Evolutionary conservation across 306 rosid species (phyloP), one percentile per base, ranked within the genome.

Genomic region (Vicia villosa): DNA sequence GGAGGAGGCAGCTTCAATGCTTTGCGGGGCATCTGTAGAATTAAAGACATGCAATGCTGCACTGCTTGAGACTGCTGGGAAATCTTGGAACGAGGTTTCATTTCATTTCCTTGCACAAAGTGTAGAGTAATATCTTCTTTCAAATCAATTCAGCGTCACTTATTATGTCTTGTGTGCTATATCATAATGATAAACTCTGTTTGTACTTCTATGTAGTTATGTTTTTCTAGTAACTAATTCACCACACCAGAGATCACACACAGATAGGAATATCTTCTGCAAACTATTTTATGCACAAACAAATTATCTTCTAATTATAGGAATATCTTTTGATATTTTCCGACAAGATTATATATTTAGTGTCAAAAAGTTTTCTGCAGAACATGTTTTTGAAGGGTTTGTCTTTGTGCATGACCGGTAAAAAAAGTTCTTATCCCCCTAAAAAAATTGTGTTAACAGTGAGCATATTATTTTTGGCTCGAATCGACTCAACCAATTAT

Each of bases 1-100:
- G 97, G 98, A 94, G 75, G 97, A 94, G 83, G 98, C 98, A 8
- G 97, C 98, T 70, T 94, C 98, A 75, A 87, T 90, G 94, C 73
- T 94, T 69, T 77, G 90, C 19, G 97, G 98, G 40, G 86, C 90
- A 74, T 81, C 94, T 54, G 80, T 94, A 62, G 96, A 94, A 84
- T 76, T 94, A 26, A 90, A 88, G 80, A 83, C 97, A 40, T 90
- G 97, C 80, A 90, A 94, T 66, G 98, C 96, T 62, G 98, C 98
- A 64, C 82, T 94, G 77, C 96, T 93, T 5, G 97, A 90, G 74
- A 83, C 95, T 62, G 71, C 90, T 28, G 98, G 96, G 63, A 93
- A 82, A 77, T 86, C 97, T 42, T 94, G 98, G 98, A 86, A 86
- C 45, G 98, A 90, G 97, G 98, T 93, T 72, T 54, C 36, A 68